Percentiles rank a stretch among this genome's conserved stretches.
Conservation (phyloP, 2,329 filamentous ascomycete species). For the Alternaria angustiovoidea region DNA sequence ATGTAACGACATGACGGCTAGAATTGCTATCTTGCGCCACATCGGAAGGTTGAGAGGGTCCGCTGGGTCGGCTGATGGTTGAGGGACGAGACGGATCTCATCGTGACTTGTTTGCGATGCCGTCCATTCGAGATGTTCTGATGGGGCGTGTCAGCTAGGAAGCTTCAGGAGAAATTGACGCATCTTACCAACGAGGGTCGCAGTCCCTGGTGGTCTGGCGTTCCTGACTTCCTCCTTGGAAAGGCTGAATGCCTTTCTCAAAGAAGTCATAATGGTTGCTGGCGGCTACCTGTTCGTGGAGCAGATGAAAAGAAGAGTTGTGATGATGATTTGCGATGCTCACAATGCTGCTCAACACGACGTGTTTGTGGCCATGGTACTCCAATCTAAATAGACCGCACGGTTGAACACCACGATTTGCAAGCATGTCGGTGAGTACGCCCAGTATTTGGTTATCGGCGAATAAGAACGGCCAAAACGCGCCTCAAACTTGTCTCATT, state of each 20-base stretch:
- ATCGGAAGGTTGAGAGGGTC: constrained; percentile 53
- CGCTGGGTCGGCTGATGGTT: constrained; percentile 50
- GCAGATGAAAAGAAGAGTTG: too few relatives aligned
- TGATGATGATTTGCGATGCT: not conserved
- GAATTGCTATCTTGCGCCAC: constrained; percentile 48
- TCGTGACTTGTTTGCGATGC: constrained; percentile 44
- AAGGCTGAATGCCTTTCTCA: constrained; percentile 48
- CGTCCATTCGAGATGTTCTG: constrained; percentile 42
- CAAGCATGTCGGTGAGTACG: not conserved
- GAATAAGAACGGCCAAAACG: not conserved
- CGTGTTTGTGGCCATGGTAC: not conserved
- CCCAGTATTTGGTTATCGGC: not conserved
- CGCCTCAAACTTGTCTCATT: not conserved
- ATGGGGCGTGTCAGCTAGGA: constrained; percentile 4
- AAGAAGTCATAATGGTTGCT: constrained; percentile 40
- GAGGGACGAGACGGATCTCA: constrained; percentile 51
- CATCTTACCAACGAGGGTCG: constrained; percentile 49
- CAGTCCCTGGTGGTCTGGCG: constrained; percentile 52
- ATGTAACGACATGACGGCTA: constrained; percentile 50
- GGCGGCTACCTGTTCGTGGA: not conserved
- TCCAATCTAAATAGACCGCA: constrained; percentile 12
- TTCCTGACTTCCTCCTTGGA: constrained; percentile 51
- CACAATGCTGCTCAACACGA: not conserved
- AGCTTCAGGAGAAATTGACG: not conserved
- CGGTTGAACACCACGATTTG: not conserved